Percentiles rank a stretch among this genome's conserved stretches.
Evolutionary conservation across 1,284 basidiomycete genomes (phyloP).

Genomic region (Rhodotorula sp.): DNA sequence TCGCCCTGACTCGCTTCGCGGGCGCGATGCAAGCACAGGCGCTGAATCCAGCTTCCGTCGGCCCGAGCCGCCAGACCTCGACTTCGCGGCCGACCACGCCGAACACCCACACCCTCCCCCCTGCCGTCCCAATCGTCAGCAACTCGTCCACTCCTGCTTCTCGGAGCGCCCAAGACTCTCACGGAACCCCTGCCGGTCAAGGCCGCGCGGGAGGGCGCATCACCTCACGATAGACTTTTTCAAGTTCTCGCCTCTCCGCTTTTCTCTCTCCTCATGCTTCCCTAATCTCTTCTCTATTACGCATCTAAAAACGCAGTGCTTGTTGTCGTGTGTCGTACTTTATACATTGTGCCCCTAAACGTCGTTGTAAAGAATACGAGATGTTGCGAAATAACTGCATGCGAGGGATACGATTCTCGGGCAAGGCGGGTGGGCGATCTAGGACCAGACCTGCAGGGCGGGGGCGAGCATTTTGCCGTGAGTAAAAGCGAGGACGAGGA

Average conservation of each 20-base stretch:
- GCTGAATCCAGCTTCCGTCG: neutral
- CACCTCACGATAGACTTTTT: too few species aligned
- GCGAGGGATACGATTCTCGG: too few species aligned
- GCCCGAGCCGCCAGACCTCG: neutral
- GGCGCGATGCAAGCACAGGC: slow-evolving; percentile 8
- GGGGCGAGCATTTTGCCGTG: neutral
- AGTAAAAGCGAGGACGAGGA: neutral
- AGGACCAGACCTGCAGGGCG: slow-evolving; percentile 16
- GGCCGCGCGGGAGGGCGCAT: too few species aligned
- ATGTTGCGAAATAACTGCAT: too few species aligned
- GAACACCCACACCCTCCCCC: neutral
- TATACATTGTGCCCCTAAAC: too few species aligned
- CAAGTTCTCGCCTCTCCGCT: neutral
- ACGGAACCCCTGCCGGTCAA: too few species aligned
- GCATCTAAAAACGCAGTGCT: too few species aligned
- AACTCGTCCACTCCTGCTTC: too few species aligned
- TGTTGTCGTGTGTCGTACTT: too few species aligned
- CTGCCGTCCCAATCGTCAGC: neutral
- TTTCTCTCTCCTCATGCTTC: neutral
- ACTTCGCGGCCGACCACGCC: neutral
- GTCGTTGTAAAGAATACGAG: neutral
- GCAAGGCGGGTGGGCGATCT: too few species aligned
- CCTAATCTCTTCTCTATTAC: too few species aligned
- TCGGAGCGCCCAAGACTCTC: neutral
- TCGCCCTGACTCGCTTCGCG: slow-evolving; percentile 36